Conservation (phyloP, 2,329 filamentous ascomycete species). For the Didymella arachidicola region DNA sequence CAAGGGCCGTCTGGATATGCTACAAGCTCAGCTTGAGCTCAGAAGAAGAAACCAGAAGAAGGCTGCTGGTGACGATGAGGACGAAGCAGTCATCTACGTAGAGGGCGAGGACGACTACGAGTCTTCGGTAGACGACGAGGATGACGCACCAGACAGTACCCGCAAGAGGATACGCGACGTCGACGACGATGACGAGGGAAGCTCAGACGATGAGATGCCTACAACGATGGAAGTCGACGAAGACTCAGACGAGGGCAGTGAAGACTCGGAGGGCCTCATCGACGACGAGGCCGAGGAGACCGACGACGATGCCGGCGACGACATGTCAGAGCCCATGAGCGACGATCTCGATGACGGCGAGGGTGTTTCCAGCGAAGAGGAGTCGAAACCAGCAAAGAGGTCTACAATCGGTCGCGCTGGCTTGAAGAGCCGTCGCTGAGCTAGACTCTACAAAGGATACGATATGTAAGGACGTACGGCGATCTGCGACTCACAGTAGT, state of each 20-base stretch:
- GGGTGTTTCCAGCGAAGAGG: constrained; percentile 55
- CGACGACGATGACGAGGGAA: constrained; percentile 42
- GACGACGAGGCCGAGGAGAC: constrained; percentile 63
- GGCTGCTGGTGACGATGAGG: constrained; percentile 66
- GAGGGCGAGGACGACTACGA: constrained; percentile 76
- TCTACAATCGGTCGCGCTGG: constrained; percentile 46
- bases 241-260: constrained; percentile 62
- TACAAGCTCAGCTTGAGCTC: constrained; percentile 87
- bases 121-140: constrained; percentile 54
- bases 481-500: constrained; percentile 10
- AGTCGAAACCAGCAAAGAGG: constrained; percentile 43
- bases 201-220: constrained; percentile 65
- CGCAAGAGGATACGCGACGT: constrained; percentile 39
- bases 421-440: constrained; percentile 40
- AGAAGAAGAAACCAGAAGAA: constrained; percentile 72
- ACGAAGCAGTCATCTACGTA: constrained; percentile 82
- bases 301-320: constrained; percentile 56
- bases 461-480: constrained; percentile 19
- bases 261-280: constrained; percentile 60
- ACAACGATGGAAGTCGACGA: constrained; percentile 58
- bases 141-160: constrained; percentile 21
- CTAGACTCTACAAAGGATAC: constrained; percentile 9
- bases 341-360: constrained; percentile 56
- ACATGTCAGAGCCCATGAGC: constrained; percentile 56
- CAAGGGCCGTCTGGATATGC: constrained; percentile 94